Conservation (phyloP, 1,284 basidiomycete species). For the Sanghuangporus baumii region DNA sequence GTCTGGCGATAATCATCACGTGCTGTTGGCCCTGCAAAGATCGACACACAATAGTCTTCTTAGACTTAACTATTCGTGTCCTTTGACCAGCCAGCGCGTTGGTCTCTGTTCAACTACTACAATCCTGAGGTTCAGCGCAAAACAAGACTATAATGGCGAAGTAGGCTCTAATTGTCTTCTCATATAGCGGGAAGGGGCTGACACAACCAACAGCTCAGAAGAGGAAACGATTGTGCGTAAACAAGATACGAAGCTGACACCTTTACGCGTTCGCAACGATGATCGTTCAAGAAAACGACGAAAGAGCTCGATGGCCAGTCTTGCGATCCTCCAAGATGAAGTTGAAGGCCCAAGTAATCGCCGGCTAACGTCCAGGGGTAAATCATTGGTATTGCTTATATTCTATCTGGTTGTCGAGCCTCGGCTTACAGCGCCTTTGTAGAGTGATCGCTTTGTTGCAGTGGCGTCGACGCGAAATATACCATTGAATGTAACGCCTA, state of each 20-base stretch:
- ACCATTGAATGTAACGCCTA: constrained; percentile 12
- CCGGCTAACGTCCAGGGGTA: background rate
- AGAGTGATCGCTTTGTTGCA: constrained; percentile 16
- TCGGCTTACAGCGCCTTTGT: background rate
- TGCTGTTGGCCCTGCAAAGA: background rate
- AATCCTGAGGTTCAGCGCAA: background rate
- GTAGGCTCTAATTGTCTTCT: background rate
- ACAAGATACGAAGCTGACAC: constrained; percentile 4
- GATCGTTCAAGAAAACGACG: constrained; percentile 2
- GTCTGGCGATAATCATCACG: background rate
- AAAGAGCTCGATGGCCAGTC: constrained; percentile 13
- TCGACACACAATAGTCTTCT: background rate
- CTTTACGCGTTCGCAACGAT: constrained; percentile 9
- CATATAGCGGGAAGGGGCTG: background rate
- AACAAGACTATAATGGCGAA: background rate
- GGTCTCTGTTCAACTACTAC: background rate
- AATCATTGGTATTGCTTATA: background rate
- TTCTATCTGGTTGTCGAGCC: background rate
- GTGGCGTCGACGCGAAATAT: background rate
- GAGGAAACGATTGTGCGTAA: constrained; percentile 2
- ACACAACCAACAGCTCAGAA: background rate
- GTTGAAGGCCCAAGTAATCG: background rate
- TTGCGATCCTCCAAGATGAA: constrained; percentile 15
- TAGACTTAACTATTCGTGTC: background rate
- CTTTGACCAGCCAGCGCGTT: background rate